phyloP scores from a whole-genome alignment of 176 grass and related monocot genomes.

The Leersia perrieri region DNA sequence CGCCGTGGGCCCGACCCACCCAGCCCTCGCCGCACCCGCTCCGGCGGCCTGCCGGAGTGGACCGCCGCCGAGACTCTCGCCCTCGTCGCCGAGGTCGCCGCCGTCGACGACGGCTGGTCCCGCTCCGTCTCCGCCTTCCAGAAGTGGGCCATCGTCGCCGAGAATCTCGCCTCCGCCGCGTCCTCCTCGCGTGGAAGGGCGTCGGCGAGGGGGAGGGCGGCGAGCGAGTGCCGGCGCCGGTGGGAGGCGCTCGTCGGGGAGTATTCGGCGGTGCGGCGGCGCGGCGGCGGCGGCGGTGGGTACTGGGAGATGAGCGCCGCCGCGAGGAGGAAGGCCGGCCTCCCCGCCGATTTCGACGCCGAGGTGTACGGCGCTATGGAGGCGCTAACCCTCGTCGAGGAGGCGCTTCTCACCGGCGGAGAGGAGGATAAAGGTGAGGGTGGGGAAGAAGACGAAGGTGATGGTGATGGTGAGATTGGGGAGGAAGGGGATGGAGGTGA shows the following conservation, averaged over 20 bases:
- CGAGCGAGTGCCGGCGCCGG: conserved; percentile 57
- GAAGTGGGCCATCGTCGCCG: conserved; percentile 91
- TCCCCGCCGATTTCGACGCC: conserved; percentile 50
- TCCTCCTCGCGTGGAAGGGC: not conserved
- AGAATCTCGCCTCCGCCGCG: conserved; percentile 56
- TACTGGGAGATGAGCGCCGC: conserved; percentile 60
- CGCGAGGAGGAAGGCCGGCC: conserved; percentile 47
- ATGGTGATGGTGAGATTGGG: not conserved
- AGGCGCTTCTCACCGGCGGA: conserved; percentile 38
- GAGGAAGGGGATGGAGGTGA: not conserved
- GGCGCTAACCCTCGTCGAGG: conserved; percentile 67
- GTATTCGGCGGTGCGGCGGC: conserved; percentile 48
- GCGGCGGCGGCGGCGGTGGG: conserved; percentile 34
- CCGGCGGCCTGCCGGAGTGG: conserved; percentile 60
- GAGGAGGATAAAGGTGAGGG: not conserved
- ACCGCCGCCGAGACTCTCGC: conserved; percentile 42
- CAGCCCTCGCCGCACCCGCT: conserved; percentile 61
- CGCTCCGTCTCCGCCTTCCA: conserved; percentile 83
- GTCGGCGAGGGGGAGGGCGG: conserved; percentile 40
- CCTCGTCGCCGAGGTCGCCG: conserved; percentile 45
- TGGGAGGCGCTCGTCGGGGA: conserved; percentile 62
- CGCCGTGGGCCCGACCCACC: not conserved
- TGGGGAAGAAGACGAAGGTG: not conserved
- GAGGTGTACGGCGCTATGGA: conserved; percentile 73
- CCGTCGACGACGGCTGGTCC: conserved; percentile 79